phyloP scores from a whole-genome alignment of 2,329 filamentous ascomycete species.

The Hymenoscyphus scutula region DNA sequence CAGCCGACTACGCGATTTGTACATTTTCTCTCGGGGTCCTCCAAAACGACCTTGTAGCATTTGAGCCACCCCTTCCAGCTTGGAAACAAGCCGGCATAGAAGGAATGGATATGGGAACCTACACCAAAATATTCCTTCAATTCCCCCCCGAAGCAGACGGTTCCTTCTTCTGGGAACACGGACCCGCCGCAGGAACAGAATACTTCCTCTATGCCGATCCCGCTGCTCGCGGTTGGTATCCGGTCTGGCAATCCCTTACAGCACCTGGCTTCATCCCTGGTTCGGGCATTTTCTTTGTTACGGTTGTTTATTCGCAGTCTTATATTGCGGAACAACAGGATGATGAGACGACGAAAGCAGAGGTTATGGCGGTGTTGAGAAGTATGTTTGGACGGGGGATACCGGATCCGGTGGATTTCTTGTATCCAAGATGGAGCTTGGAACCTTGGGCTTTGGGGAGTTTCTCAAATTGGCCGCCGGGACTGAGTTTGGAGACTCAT shows the following conservation, averaged over 20 bases:
- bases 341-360: constrained; percentile 49
- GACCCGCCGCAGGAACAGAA: constrained; percentile 47
- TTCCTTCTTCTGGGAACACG: constrained; percentile 60
- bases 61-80: constrained; percentile 55
- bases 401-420: constrained; percentile 51
- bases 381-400: constrained; percentile 50
- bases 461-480: constrained; percentile 67
- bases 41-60: constrained; percentile 58
- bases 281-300: constrained; percentile 65
- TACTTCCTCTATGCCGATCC: constrained; percentile 36
- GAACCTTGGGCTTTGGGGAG: constrained; percentile 53
- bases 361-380: constrained; percentile 27
- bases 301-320: constrained; percentile 55
- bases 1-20: constrained; percentile 60
- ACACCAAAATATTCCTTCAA: constrained; percentile 71
- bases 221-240: constrained; percentile 41
- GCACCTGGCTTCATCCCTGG: constrained; percentile 55
- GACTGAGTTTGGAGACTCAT: constrained; percentile 62
- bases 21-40: constrained; percentile 69
- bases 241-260: constrained; percentile 63
- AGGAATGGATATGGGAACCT: constrained; percentile 67
- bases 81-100: constrained; percentile 66
- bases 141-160: constrained; percentile 45
- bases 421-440: constrained; percentile 51
- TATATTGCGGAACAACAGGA: constrained; percentile 58